Evolutionary conservation across 768 basidiomycete genomes (phyloP), one percentile per base, ranked within the genome.

Genomic region (Neoboletus magnificus): DNA sequence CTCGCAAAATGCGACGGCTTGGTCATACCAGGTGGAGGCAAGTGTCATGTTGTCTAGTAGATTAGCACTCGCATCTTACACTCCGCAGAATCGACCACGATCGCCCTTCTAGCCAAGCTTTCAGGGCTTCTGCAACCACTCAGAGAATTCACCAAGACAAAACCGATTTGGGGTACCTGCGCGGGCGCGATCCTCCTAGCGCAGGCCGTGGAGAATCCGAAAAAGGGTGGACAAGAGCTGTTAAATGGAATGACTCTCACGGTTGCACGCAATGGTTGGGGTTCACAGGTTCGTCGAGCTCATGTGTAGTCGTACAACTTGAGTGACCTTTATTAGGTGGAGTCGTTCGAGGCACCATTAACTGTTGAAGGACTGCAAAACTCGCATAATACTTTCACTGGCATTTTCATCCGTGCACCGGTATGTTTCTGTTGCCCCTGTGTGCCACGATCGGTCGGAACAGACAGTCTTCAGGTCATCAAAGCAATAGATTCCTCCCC

Each of bases 101-200:
- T 98, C 57, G 90, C 86, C 1, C 78, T 91, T 47, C 78, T 88
- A 20, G 91, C 85, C 29, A 79, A 79, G 51, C 78, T 86, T 29
- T 80, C 86, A 0, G 91, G 91, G 0, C 79, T 98, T 39, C 68
- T 93, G 16, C 84, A 88, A n/a, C 92, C 91, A 8, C 77, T 98
- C 5, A 78, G 82, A 36, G 78, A 82, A 36, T 95, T 94, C 60
- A 76, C 86, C n/a, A 76, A 76, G 60, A 69, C 65, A 1, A 92
- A 88, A 66, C 85, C 92, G 0, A 82, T 94, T 3, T 98, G 93
- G 93, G 95, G 95, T 3, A 97, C 93, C 0, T 98, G 95, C 71
- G 95, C 95, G 0, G 95, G 96, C 12, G 94, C 94, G 39, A 97
- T 98, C 50, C 76, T 98, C 20, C 81, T 98, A 44, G 82, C 93